Evolutionary conservation across 2,329 filamentous ascomycete genomes (phyloP).

Genomic region (Monilinia vaccinii-corymbosi): DNA sequence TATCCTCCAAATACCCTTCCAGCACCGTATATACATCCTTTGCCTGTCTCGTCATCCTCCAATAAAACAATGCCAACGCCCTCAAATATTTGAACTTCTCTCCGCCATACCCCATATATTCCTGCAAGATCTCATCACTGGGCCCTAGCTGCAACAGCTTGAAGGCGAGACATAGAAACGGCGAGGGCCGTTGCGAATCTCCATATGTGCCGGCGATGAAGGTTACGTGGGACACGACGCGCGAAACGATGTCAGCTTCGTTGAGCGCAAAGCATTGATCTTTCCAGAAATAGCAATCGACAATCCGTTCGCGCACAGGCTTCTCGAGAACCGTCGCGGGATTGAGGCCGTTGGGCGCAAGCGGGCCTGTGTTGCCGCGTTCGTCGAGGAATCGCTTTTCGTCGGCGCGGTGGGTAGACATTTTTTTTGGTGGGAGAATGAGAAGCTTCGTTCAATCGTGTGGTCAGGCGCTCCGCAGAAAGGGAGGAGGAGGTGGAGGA

Average conservation of each 20-base stretch:
- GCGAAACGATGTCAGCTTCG: constrained; percentile 72
- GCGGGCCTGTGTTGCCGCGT: constrained; percentile 66
- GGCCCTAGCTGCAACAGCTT: constrained; percentile 88
- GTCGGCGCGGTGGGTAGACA: constrained; percentile 62
- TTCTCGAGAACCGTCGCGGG: constrained; percentile 95
- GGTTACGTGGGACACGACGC: constrained; percentile 71
- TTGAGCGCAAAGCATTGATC: constrained; percentile 97
- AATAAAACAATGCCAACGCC: constrained; percentile 84
- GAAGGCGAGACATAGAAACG: constrained; percentile 89
- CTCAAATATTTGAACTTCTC: constrained; percentile 79
- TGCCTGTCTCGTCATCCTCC: constrained; percentile 76
- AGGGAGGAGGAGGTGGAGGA: neutral
- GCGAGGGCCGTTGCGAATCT: constrained; percentile 73
- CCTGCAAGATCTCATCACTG: constrained; percentile 64
- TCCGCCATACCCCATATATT: constrained; percentile 70
- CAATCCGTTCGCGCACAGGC: constrained; percentile 88
- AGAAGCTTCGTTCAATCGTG: neutral
- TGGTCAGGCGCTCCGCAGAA: neutral
- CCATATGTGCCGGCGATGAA: constrained; percentile 88
- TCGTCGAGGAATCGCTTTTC: constrained; percentile 80
- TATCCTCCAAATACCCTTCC: constrained; percentile 76
- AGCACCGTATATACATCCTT: constrained; percentile 71
- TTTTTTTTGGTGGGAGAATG: no score
- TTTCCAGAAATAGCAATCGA: constrained; percentile 96
- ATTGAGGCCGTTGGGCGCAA: constrained; percentile 82